Percentiles rank a stretch among this genome's conserved stretches.
Evolutionary conservation across 2,329 filamentous ascomycete genomes (phyloP).

Genomic region (Neurospora sp.): DNA sequence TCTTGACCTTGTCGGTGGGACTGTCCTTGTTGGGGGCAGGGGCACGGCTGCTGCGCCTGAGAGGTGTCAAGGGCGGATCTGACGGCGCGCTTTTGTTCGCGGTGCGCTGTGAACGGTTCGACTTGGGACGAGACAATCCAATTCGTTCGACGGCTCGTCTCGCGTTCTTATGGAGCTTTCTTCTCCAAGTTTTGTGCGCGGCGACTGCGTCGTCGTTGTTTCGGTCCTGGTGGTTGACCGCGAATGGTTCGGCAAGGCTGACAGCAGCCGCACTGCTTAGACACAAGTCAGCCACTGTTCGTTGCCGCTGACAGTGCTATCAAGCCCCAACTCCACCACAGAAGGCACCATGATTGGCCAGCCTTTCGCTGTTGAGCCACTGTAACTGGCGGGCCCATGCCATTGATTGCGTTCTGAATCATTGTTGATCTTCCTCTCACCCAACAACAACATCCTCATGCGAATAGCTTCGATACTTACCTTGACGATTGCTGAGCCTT

Average conservation of each 20-base stretch:
- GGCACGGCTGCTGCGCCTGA: neutral
- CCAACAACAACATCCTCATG: neutral
- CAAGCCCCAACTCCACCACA: neutral
- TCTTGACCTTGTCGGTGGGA: neutral
- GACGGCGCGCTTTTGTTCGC: neutral
- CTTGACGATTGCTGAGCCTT: neutral
- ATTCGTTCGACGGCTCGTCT: neutral
- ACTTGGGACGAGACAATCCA: neutral
- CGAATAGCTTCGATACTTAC: neutral
- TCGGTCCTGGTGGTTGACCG: neutral
- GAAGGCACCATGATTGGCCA: neutral
- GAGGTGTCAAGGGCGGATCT: neutral
- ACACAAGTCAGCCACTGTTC: neutral
- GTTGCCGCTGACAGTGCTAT: neutral
- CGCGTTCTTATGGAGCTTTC: neutral
- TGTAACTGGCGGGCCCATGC: neutral
- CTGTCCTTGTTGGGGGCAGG: neutral
- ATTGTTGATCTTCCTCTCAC: neutral
- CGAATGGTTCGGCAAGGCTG: neutral
- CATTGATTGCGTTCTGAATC: neutral
- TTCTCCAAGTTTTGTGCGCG: neutral
- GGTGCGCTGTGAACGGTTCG: neutral
- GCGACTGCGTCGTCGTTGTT: neutral
- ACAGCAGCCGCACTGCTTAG: neutral
- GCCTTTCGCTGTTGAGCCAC: neutral